Conservation (phyloP, 2,329 filamentous ascomycete species). For the Neofusicoccum sp. region DNA sequence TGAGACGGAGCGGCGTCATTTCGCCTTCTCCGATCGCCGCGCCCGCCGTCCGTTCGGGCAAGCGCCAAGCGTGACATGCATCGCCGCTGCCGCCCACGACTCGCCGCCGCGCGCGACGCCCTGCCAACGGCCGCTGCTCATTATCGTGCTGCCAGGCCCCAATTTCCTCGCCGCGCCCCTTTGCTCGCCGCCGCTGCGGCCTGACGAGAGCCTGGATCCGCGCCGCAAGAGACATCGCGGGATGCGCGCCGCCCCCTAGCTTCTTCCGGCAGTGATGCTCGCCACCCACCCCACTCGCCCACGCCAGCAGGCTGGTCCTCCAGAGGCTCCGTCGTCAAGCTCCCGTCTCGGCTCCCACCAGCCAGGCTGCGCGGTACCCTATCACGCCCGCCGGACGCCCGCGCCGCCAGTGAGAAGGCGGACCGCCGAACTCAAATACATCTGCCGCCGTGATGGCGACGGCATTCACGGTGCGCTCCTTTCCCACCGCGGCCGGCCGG, state of each 20-base stretch:
- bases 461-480: background rate
- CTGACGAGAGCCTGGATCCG: background rate
- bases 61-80: constrained; percentile 2
- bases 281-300: constrained; percentile 1
- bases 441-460: background rate
- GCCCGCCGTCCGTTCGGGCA: background rate
- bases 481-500: background rate
- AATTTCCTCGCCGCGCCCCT: background rate
- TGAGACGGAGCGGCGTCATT: constrained; percentile 9
- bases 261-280: constrained; percentile 8
- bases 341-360: background rate
- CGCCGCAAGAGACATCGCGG: background rate
- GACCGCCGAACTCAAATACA: background rate
- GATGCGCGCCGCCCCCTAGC: background rate
- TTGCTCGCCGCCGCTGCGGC: background rate
- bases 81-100: background rate
- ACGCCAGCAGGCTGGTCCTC: background rate
- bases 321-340: constrained; percentile 6
- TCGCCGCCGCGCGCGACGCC: background rate
- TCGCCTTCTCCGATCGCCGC: constrained; percentile 1
- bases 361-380: background rate
- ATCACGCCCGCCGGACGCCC: background rate
- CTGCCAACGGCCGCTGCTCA: constrained; percentile 3
- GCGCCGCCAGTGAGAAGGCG: background rate
- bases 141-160: background rate